Conservation (phyloP, 495 filamentous ascomycete species). For the Penicillium cinerascens region DNA sequence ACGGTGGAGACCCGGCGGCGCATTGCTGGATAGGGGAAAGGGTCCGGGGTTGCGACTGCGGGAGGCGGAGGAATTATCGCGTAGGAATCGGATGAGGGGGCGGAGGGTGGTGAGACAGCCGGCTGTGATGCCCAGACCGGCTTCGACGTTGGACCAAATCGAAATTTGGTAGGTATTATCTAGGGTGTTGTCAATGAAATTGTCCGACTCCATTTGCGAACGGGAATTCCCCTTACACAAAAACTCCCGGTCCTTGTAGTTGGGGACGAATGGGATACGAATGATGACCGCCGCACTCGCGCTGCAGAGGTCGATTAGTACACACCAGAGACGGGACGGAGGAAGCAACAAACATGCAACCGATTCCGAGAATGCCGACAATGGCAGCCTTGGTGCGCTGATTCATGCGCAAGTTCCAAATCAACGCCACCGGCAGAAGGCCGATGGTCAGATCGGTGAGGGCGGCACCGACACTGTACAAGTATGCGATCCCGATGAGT, state of each 20-base stretch:
- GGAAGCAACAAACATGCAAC: conserved; percentile 26
- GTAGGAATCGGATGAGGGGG: conserved; percentile 34
- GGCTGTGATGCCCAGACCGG: conserved; percentile 37
- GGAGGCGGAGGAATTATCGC: conserved; percentile 23
- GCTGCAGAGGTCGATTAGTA: conserved; percentile 15
- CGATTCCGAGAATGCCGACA: conserved; percentile 27
- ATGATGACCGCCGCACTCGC: conserved; percentile 35
- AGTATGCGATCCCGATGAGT: conserved; percentile 28
- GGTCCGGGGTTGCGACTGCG: conserved; percentile 14
- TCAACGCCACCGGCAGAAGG: conserved; percentile 27
- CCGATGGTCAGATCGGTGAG: conserved; percentile 38
- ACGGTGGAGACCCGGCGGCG: conserved; percentile 10
- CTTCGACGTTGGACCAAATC: conserved; percentile 42
- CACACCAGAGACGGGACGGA: not conserved
- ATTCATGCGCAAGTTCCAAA: conserved; percentile 31
- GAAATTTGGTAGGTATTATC: conserved; percentile 34
- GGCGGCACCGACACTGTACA: conserved; percentile 35
- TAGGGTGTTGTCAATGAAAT: conserved; percentile 3
- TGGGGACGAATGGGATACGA: conserved; percentile 32
- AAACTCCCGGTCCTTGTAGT: conserved; percentile 27
- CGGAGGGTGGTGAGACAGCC: conserved; percentile 38
- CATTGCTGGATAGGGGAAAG: conserved; percentile 18
- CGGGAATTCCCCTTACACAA: conserved; percentile 18
- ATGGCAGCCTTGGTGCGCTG: conserved; percentile 26
- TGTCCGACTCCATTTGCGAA: not conserved